Evolutionary conservation across 345 rosid genomes (phyloP).

Genomic region (Litchi chinensis): DNA sequence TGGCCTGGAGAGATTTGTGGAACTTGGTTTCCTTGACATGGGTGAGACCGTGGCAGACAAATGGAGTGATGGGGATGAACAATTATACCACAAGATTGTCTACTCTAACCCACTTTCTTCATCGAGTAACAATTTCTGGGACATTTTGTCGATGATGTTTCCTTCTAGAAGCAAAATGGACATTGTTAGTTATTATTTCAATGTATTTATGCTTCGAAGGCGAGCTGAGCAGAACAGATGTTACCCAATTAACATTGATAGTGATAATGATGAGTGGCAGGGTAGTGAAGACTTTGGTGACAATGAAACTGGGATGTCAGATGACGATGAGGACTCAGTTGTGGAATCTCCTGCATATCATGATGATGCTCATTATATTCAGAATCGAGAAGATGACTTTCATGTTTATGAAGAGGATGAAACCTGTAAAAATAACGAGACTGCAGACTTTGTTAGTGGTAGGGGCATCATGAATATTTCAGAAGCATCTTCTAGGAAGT

Average conservation of each 20-base stretch:
- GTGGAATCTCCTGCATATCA: slow-evolving; percentile 35
- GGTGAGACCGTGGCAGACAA: slow-evolving; percentile 69
- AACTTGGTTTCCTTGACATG: slow-evolving; percentile 68
- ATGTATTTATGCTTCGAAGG: slow-evolving; percentile 67
- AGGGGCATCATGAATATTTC: slow-evolving; percentile 11
- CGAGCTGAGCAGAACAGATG: slow-evolving; percentile 77
- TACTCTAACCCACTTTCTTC: slow-evolving; percentile 55
- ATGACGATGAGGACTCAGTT: slow-evolving; percentile 31
- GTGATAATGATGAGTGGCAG: slow-evolving; percentile 85
- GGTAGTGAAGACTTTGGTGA: slow-evolving; percentile 32
- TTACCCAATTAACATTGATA: slow-evolving; percentile 50
- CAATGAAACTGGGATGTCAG: slow-evolving; percentile 19
- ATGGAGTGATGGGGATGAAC: slow-evolving; percentile 77
- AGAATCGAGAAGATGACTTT: background rate
- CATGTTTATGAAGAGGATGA: slow-evolving; percentile 32
- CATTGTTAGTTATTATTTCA: slow-evolving; percentile 82
- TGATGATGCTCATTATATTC: slow-evolving; percentile 18
- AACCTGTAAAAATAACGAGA: slow-evolving; percentile 11
- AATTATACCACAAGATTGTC: slow-evolving; percentile 51
- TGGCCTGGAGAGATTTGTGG: slow-evolving; percentile 49
- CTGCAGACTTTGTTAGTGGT: slow-evolving; percentile 13
- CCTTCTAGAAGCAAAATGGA: slow-evolving; percentile 59
- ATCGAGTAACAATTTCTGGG: slow-evolving; percentile 66
- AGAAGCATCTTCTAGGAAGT: slow-evolving; percentile 24
- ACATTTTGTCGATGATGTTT: slow-evolving; percentile 45